Base-by-base conservation (phyloP, 495 filamentous ascomycete species). In the Parachaetomium inaequale region DNA sequence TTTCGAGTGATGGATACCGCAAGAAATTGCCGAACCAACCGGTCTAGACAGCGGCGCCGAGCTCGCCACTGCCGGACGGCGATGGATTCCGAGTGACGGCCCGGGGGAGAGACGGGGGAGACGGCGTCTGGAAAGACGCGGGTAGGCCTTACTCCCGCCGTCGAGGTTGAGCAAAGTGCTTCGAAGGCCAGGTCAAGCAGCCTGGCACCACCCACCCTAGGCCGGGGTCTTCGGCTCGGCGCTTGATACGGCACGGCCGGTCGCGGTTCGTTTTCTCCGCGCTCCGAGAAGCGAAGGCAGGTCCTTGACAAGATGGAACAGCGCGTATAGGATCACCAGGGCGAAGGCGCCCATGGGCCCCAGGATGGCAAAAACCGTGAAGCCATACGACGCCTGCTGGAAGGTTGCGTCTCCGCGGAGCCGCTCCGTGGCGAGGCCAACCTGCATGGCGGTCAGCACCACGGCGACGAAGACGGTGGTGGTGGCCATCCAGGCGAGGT, bases 381-480 rank as follows among this genome's bases (percentile, higher is more conserved):
- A 52, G 15, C 50, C 50, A n/a, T 52, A 52, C 29, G 50, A 52
- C 29, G 50, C 50, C 50, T 52, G 50, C 50, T 52, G 50, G 50
- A 52, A 52, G 15, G 50, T 19, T 7, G 50, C 28, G 28, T 34
- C 8, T 10, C n/a, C 29, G 7, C 12, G 50, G 1, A 52, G 50
- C 28, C 29, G 28, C 29, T 34, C 50, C 15, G 29, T 52, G 7
- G 29, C 29, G 28, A 52, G 29, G 17, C 50, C 50, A 7, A 52
- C 50, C 29, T 52, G 50, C 50, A 52, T 52, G 17, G 50, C 50
- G 15, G 50, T 52, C 50, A 52, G 26, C 28, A 52, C 50, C 28
- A 34, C 15, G 28, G 50, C 50, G 28, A 52, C 14, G 29, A 52
- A 52, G 50, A 52, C 50, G 50, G 50, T 52, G 50, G 29, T 21